These are phyloP conservation scores for Rhodamnia argentea DNA, from an alignment of 345 rosid species.

Conservation along the genomic window DNA sequence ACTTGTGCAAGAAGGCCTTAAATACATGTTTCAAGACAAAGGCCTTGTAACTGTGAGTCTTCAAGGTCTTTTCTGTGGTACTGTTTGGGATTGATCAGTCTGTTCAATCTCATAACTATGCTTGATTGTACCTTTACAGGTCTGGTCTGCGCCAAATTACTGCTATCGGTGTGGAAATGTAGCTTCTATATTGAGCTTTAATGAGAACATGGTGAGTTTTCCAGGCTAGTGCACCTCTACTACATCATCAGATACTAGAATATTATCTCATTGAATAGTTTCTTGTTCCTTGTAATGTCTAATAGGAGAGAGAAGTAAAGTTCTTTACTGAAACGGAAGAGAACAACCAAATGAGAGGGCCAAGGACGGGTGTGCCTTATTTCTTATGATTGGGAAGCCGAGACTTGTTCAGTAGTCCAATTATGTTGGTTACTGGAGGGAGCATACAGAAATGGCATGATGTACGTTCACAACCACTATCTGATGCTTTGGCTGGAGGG, in stretches of 20 bases:
- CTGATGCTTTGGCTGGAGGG: neutral
- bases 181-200: constrained; percentile 97
- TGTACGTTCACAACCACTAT: neutral
- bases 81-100: neutral
- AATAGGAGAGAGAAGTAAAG: constrained; percentile 94
- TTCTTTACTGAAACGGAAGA: constrained; percentile 98
- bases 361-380: constrained; percentile 95
- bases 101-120: constrained; percentile 1
- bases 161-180: constrained; percentile 99
- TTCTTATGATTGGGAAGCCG: constrained; percentile 46
- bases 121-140: constrained; percentile 37
- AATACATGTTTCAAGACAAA: constrained; percentile 99
- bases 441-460: neutral
- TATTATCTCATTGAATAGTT: neutral
- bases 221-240: neutral
- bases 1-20: constrained; percentile 99
- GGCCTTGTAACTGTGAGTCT: constrained; percentile 89
- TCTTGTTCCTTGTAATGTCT: neutral
- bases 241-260: neutral
- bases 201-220: constrained; percentile 81
- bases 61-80: neutral
- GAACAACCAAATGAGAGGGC: constrained; percentile 99
- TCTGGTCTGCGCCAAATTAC: constrained; percentile 99
- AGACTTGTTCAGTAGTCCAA: neutral
- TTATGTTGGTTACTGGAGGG: neutral